Evolutionary conservation across 225 moss, liverwort and hornwort genomes (phyloP).

Genomic region (Sphagnum tenellum): DNA sequence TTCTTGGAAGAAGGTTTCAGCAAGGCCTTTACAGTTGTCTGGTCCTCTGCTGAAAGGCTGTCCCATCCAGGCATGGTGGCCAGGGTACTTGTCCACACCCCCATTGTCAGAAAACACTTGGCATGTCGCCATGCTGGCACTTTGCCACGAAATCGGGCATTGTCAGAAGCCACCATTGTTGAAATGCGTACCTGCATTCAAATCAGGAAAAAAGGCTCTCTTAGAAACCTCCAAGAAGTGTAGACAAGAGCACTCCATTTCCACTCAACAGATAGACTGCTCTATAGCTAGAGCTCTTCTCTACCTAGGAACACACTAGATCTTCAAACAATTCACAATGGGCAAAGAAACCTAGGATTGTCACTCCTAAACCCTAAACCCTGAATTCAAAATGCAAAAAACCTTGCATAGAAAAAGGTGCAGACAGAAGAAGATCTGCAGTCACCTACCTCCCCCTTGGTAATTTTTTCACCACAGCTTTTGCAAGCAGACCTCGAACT

Average conservation of each 20-base stretch:
- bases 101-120: slow-evolving; percentile 72
- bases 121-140: slow-evolving; percentile 92
- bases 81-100: slow-evolving; percentile 36
- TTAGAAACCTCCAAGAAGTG: too few relatives aligned
- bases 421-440: too few relatives aligned
- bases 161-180: slow-evolving; percentile 52
- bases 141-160: slow-evolving; percentile 55
- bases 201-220: too few relatives aligned
- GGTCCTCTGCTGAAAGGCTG: slow-evolving; percentile 58
- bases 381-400: too few relatives aligned
- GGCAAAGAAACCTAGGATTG: too few relatives aligned
- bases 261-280: too few relatives aligned
- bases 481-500: slow-evolving; percentile 89
- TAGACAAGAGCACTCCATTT: too few relatives aligned
- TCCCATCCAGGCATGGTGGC: slow-evolving; percentile 74
- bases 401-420: too few relatives aligned
- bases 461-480: slow-evolving; percentile 77
- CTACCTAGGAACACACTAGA: too few relatives aligned
- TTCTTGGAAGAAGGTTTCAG: slow-evolving; percentile 15
- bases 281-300: too few relatives aligned
- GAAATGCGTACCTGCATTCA: slow-evolving; percentile 71
- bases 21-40: slow-evolving; percentile 34
- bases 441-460: slow-evolving; percentile 69
- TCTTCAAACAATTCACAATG: too few relatives aligned
- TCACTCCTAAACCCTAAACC: too few relatives aligned